These are phyloP conservation scores for Crepidotus variabilis DNA, from an alignment of 768 basidiomycete genomes.

Conservation along the genomic window DNA sequence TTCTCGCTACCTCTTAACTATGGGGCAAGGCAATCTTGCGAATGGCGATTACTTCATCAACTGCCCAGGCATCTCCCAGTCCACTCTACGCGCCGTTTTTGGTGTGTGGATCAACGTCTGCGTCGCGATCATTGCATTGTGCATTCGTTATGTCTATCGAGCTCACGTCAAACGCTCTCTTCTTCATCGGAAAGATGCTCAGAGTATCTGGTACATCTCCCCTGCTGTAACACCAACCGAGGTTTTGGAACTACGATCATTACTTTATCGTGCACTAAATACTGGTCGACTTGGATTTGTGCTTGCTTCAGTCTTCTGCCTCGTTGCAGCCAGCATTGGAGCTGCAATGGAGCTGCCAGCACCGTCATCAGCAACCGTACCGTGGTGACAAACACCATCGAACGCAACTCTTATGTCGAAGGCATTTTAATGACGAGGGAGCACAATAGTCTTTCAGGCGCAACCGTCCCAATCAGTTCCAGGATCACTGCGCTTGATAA, in stretches of 20 bases:
- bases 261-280: conserved; percentile 2
- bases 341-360: conserved; percentile 8
- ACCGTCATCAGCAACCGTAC: conserved; percentile 14
- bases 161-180: conserved; percentile 5
- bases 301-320: conserved; percentile 9
- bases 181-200: not conserved
- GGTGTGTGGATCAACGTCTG: conserved; percentile 14
- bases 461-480: not conserved
- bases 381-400: conserved; percentile 8
- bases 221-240: conserved; percentile 8
- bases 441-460: not conserved
- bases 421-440: conserved; percentile 6
- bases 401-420: conserved; percentile 2
- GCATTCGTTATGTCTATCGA: conserved; percentile 11
- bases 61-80: conserved; percentile 7
- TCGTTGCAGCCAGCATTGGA: conserved; percentile 5
- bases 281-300: conserved; percentile 5
- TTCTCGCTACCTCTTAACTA: not conserved
- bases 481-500: conserved; percentile 8
- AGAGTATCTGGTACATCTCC: conserved; percentile 13
- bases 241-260: conserved; percentile 1
- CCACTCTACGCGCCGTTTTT: conserved; percentile 12
- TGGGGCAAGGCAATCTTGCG: conserved; percentile 12
- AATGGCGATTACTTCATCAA: conserved; percentile 13
- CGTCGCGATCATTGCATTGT: conserved; percentile 6